Conservation (phyloP, 176 grass and related monocot species). For the Juncus inflexus region DNA sequence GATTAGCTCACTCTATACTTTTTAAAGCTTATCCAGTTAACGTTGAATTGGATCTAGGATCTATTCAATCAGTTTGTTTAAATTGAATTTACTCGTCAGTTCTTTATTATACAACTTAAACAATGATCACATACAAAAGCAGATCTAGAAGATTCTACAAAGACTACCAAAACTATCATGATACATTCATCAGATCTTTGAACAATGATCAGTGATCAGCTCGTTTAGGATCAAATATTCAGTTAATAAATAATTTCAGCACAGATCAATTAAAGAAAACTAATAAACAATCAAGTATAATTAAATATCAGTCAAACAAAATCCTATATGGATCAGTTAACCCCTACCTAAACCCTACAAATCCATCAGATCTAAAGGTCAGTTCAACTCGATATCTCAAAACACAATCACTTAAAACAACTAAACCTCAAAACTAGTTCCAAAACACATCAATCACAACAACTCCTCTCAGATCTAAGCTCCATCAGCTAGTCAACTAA, state of each 20-base stretch:
- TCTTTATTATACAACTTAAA: too few species aligned
- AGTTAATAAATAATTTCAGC: background rate
- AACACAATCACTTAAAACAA: background rate
- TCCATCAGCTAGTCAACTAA: constrained; percentile 21
- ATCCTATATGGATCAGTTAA: background rate
- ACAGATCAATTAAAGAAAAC: background rate
- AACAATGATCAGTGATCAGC: constrained; percentile 5
- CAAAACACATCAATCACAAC: constrained; percentile 1
- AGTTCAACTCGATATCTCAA: constrained; percentile 5
- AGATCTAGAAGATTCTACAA: background rate
- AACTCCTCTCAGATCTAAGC: constrained; percentile 19
- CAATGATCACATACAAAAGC: background rate
- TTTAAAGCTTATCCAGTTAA: too few species aligned
- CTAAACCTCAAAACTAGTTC: background rate
- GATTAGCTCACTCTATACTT: too few species aligned
- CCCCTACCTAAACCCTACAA: constrained; percentile 10
- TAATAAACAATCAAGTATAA: background rate
- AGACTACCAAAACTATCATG: background rate
- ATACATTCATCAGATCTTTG: background rate
- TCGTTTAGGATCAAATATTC: background rate
- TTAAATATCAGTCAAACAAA: too few species aligned
- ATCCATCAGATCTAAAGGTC: constrained; percentile 22
- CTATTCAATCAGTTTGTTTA: constrained; percentile 9
- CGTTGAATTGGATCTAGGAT: background rate
- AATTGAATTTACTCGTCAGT: too few species aligned